Conservation (phyloP, 257 asterid genomes). For the Rauvolfia tetraphylla region DNA sequence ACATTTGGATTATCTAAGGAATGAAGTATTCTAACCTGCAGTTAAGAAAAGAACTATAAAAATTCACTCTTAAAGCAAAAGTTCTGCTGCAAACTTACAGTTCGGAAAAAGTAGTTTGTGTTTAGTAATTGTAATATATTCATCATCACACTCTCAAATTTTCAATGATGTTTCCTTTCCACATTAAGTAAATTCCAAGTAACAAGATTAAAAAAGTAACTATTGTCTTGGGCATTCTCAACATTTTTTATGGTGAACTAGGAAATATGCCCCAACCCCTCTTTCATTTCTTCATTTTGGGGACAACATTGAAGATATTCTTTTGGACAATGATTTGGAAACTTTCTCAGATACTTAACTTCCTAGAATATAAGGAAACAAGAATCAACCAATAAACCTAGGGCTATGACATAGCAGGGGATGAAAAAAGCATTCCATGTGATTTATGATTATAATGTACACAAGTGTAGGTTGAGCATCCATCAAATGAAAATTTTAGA, state of each 20-base stretch:
- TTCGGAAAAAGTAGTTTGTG: neutral
- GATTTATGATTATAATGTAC: neutral
- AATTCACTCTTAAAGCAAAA: neutral
- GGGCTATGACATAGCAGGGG: neutral
- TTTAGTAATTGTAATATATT: neutral
- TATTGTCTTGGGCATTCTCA: neutral
- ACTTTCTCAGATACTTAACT: neutral
- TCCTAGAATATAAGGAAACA: neutral
- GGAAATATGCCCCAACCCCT: too few species aligned
- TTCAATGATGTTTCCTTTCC: neutral
- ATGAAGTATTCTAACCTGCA: constrained; percentile 89
- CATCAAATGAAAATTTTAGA: neutral
- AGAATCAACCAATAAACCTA: neutral
- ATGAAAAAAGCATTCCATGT: neutral
- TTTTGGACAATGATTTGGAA: neutral
- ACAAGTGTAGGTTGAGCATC: neutral
- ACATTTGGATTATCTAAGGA: constrained; percentile 78
- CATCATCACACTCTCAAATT: neutral
- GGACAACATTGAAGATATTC: neutral
- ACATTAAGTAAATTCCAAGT: neutral
- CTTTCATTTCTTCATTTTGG: neutral
- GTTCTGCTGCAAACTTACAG: neutral
- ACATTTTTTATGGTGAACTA: neutral
- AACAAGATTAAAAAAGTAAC: neutral
- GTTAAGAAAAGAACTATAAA: constrained; percentile 14